Evolutionary conservation across 2,329 filamentous ascomycete species (phyloP), one percentile per base, ranked within the genome.

Genomic region (Colletotrichum lentis): DNA sequence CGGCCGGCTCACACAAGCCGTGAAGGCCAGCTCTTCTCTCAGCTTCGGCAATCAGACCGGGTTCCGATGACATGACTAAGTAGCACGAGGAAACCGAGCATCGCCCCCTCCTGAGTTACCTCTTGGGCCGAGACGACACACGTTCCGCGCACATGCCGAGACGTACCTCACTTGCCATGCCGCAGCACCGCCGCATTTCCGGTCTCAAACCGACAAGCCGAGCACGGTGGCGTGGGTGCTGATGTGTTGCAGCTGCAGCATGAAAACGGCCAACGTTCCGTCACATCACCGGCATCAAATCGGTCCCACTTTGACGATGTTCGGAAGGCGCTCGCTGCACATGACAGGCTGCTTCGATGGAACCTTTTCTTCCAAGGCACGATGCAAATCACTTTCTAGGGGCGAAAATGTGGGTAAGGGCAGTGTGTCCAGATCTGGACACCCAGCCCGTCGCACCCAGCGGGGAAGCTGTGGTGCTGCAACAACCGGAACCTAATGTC

Each of bases 231-330:
- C 50, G 49, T 65, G 44, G 24, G 6, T 56, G 55, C 49, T 66
- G 62, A 37, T 56, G 55, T 66, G 54, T 55, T 52, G 55, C 55
- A 61, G 24, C 16, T 52, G 50, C 66, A 61, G 66, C 55, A 61
- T 66, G 55, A 66, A 65, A 69, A 66, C 66, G 27, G 66, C 49
- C 66, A 44, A n/a, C 49, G 37, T 69, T 69, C 62, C 62, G 55
- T 56, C 65, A 61, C 65, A 55, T 65, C n/a, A 39, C 37, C 54
- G 24, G 65, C 62, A 60, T 47, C 54, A 55, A 39, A 24, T 68
- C 43, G 62, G 55, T 52, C 24, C 55, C 65, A 60, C 62, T 41
- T 31, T 37, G 5, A 27, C 10, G 31, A 64, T 39, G 64, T 35
- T 57, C 44, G 50, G 43, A 27, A 60, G 50, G n/a, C 54, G n/a